These are phyloP conservation scores for Tuber magnatum DNA, from an alignment of 495 filamentous ascomycete species.

Conservation along the genomic window DNA sequence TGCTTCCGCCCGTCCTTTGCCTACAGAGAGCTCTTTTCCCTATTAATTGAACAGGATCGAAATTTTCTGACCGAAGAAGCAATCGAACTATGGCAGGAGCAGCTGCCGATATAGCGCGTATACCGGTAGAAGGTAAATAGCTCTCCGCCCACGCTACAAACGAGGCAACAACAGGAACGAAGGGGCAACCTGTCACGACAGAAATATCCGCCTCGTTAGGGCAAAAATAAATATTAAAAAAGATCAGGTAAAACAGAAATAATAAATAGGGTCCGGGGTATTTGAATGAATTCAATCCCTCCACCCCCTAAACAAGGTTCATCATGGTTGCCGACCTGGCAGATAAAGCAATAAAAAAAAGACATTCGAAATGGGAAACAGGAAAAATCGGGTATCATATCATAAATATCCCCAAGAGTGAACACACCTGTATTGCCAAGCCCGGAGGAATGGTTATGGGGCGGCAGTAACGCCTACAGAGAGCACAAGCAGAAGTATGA, in stretches of 20 bases:
- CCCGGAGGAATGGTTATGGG: not conserved
- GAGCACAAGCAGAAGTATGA: slow-evolving; percentile 5
- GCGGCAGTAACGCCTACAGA: not conserved
- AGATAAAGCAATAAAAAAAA: not conserved
- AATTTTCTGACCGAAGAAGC: not conserved
- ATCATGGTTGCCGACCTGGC: not conserved
- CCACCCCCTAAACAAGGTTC: not conserved
- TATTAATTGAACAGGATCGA: not conserved
- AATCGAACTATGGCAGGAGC: not conserved
- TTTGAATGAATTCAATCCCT: not conserved
- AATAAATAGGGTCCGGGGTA: not conserved
- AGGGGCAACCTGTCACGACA: not conserved
- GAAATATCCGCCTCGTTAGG: not conserved
- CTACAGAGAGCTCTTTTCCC: not conserved
- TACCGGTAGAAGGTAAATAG: not conserved
- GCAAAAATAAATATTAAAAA: not conserved
- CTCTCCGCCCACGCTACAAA: not conserved
- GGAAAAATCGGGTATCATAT: not conserved
- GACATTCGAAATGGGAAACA: not conserved
- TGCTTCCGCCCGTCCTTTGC: not conserved
- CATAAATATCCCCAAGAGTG: not conserved
- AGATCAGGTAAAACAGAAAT: not conserved
- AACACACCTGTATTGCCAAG: slow-evolving; percentile 1
- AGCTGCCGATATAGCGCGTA: not conserved
- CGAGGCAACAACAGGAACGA: not conserved